Percentiles rank a stretch among this genome's conserved stretches.
phyloP scores from a whole-genome alignment of 176 grass and related monocot genomes.

The Carex littledalei region DNA sequence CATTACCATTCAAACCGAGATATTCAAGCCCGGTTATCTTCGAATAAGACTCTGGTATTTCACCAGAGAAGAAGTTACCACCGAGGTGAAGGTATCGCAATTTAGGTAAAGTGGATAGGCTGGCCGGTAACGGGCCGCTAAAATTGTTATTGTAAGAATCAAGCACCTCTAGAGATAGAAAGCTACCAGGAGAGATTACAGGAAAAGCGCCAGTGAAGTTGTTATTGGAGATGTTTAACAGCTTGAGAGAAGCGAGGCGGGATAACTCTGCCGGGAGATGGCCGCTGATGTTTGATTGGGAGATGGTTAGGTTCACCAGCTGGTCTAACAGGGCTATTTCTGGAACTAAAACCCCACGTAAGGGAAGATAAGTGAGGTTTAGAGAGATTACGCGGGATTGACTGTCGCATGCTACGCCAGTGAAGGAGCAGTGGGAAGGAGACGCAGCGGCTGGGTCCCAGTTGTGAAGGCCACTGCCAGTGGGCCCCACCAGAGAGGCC shows the following conservation, averaged over 20 bases:
- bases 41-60: conserved; percentile 48
- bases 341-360: conserved; percentile 32
- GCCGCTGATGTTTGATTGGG: conserved; percentile 33
- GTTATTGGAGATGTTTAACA: conserved; percentile 88
- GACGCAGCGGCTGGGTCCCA: conserved; percentile 33
- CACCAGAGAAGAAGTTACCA: conserved; percentile 70
- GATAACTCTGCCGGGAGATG: conserved; percentile 24
- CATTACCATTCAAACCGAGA: conserved; percentile 73
- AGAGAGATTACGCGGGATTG: conserved; percentile 43
- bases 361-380: conserved; percentile 40
- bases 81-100: conserved; percentile 71
- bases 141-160: conserved; percentile 93
- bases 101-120: neutral
- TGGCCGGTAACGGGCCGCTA: conserved; percentile 42
- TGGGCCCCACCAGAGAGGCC: conserved; percentile 17
- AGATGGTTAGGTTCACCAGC: conserved; percentile 64
- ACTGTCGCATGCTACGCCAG: conserved; percentile 45
- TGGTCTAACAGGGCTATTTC: conserved; percentile 42
- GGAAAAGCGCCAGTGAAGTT: conserved; percentile 47
- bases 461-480: conserved; percentile 34
- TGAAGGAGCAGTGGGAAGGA: conserved; percentile 48
- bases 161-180: conserved; percentile 41
- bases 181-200: neutral
- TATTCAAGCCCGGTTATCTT: conserved; percentile 44
- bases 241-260: conserved; percentile 31